Conservation (phyloP, 148 eudicot genomes). For the Simmondsia chinensis region DNA sequence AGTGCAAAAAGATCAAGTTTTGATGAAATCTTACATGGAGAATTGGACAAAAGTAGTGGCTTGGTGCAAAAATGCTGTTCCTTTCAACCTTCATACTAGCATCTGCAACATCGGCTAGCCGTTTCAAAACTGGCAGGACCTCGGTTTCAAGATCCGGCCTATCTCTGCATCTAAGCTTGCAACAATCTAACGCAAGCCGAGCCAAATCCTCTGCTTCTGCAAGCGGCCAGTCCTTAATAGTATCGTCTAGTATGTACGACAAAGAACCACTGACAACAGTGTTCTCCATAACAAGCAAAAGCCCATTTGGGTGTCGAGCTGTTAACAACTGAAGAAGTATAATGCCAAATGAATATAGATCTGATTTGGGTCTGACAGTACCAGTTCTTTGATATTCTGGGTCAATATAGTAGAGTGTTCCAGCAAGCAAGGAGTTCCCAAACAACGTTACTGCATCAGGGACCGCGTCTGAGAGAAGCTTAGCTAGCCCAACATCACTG, state of each 20-base stretch:
- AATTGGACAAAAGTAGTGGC: slow-evolving; percentile 78
- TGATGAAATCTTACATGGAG: slow-evolving; percentile 23
- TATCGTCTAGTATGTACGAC: slow-evolving; percentile 42
- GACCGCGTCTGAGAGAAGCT: slow-evolving; percentile 38
- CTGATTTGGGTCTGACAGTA: slow-evolving; percentile 68
- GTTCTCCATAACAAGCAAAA: slow-evolving; percentile 45
- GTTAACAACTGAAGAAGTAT: slow-evolving; percentile 58
- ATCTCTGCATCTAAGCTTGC: slow-evolving; percentile 67
- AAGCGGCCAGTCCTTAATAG: slow-evolving; percentile 60
- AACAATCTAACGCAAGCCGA: slow-evolving; percentile 50
- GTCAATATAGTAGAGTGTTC: slow-evolving; percentile 60
- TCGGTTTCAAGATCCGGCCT: slow-evolving; percentile 79
- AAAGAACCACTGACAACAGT: slow-evolving; percentile 41
- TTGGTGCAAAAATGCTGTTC: slow-evolving; percentile 32
- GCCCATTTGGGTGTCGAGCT: slow-evolving; percentile 53
- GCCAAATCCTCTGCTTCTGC: slow-evolving; percentile 52
- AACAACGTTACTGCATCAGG: slow-evolving; percentile 56
- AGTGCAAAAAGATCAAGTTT: neutral
- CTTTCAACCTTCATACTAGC: slow-evolving; percentile 27
- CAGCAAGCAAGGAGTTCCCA: slow-evolving; percentile 46
- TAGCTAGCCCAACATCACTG: slow-evolving; percentile 71
- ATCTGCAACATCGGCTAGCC: slow-evolving; percentile 62
- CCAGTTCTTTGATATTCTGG: slow-evolving; percentile 88
- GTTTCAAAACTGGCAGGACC: slow-evolving; percentile 56
- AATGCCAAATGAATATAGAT: slow-evolving; percentile 70